Percentiles rank a stretch among this genome's conserved stretches.
Evolutionary conservation across 1,284 basidiomycete genomes (phyloP).

Genomic region (Thecaphora thlaspeos): DNA sequence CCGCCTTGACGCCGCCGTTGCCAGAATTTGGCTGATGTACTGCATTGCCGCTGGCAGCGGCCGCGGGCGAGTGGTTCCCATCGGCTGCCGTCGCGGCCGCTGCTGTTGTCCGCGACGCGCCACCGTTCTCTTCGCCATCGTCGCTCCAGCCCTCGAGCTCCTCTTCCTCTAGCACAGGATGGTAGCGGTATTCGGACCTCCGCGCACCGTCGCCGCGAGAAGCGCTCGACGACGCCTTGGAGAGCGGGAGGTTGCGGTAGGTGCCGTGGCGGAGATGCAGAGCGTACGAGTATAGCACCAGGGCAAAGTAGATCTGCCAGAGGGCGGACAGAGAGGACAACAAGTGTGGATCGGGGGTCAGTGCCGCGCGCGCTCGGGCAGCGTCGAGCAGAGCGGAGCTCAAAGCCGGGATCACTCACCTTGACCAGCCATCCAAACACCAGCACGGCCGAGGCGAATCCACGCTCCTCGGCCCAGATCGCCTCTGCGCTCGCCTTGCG

Average conservation of each 20-base stretch:
- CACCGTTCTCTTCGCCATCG: conserved; percentile 30
- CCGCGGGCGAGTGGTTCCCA: too few relatives aligned
- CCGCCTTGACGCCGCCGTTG: conserved; percentile 4
- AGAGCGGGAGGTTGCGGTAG: conserved; percentile 76
- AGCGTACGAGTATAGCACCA: conserved; percentile 89
- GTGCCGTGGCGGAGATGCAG: conserved; percentile 86
- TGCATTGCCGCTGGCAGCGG: too few relatives aligned
- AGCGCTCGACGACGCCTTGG: conserved; percentile 43
- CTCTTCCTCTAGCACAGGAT: conserved; percentile 38
- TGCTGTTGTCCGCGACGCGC: neutral
- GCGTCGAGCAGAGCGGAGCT: too few relatives aligned
- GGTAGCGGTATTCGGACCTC: conserved; percentile 32
- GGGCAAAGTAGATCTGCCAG: conserved; percentile 81
- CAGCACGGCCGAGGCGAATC: conserved; percentile 74
- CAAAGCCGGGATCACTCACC: conserved; percentile 62
- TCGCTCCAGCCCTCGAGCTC: conserved; percentile 44
- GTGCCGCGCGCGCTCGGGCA: neutral
- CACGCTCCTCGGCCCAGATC: conserved; percentile 87
- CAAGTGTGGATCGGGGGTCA: neutral
- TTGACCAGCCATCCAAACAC: conserved; percentile 82
- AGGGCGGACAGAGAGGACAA: too few relatives aligned
- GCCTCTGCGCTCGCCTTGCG: conserved; percentile 37
- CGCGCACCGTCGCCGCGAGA: neutral
- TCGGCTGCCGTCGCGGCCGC: too few relatives aligned
- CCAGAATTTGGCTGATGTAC: too few relatives aligned